Evolutionary conservation across 2,329 filamentous ascomycete genomes (phyloP), one percentile per base, ranked within the genome.

Genomic region (Chaetomiaceae sp.): DNA sequence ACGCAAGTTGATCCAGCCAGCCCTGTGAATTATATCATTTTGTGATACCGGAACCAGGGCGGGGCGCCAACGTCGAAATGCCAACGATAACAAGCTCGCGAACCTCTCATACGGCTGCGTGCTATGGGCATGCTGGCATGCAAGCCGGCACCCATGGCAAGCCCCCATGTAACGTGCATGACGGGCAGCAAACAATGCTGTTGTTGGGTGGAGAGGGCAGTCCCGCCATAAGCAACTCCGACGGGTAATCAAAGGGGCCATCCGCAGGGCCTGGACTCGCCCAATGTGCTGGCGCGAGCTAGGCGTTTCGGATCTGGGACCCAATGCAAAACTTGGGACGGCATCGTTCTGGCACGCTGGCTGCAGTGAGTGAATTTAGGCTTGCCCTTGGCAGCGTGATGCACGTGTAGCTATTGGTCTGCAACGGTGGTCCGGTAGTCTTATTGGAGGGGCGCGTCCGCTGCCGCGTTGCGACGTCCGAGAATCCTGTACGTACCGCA

Each of bases 151-250:
- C 35, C 39, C 39, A 15, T 38, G 24, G 27, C 30, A 43, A 22
- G 38, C 47, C n/a, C n/a, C 44, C 42, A 43, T 27, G 27, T 38
- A 38, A 43, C 29, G 46, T 50, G 50, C 47, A 50, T 48, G 47
- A 53, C 33, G 38, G 42, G 36, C 27, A 39, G 34, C 35, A 45
- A 51, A 40, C 43, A 42, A 35, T 36, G 42, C 27, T n/a, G 26
- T 22, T 29, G 32, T 40, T 30, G 19, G 42, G 36, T 47, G 50
- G 47, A 45, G 39, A 46, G n/a, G n/a, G 45, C 41, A 34, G 40
- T 44, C 33, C 32, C 43, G 33, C 43, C 43, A 37, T 6, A 26
- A 39, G 26, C 12, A n/a, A 15, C 18, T 18, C 39, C 36, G 19
- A 11, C n/a, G n/a, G n/a, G n/a, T n/a, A n/a, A n/a, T n/a, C n/a